These are phyloP conservation scores for Arabidopsis arenosa DNA, from an alignment of 345 rosid genomes.

Conservation along the genomic window DNA sequence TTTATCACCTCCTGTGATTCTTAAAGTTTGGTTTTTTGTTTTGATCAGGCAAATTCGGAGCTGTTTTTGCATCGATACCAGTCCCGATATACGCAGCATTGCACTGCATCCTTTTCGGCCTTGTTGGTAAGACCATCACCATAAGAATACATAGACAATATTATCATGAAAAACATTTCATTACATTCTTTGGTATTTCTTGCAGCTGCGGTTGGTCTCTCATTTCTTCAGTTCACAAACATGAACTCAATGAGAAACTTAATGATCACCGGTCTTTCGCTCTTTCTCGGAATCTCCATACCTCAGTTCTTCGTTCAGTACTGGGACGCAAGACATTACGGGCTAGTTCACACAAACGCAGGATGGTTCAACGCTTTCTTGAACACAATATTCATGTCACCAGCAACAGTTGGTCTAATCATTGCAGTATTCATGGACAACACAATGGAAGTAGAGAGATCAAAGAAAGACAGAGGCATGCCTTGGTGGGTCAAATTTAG, in stretches of 20 bases:
- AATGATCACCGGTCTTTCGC: slow-evolving; percentile 75
- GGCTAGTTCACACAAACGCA: slow-evolving; percentile 83
- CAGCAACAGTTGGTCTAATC: slow-evolving; percentile 77
- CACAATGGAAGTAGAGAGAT: slow-evolving; percentile 78
- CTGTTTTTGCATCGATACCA: slow-evolving; percentile 97
- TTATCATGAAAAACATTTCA: neutral
- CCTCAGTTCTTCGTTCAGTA: slow-evolving; percentile 83
- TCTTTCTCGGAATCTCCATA: slow-evolving; percentile 85
- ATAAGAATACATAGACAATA: neutral
- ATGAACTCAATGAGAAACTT: slow-evolving; percentile 96
- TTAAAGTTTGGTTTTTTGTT: neutral
- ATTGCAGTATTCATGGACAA: slow-evolving; percentile 83
- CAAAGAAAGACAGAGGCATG: slow-evolving; percentile 94
- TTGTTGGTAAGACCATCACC: slow-evolving; percentile 61
- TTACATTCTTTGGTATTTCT: neutral
- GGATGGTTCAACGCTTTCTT: slow-evolving; percentile 87
- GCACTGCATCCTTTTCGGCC: slow-evolving; percentile 87
- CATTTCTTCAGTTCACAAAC: slow-evolving; percentile 98
- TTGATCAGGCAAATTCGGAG: slow-evolving; percentile 89
- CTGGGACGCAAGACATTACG: slow-evolving; percentile 61
- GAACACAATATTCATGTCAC: slow-evolving; percentile 88
- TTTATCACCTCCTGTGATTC: neutral
- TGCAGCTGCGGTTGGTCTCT: slow-evolving; percentile 88
- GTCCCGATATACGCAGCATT: slow-evolving; percentile 87
- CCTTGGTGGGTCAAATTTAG: slow-evolving; percentile 98